Conservation (phyloP, 2,329 filamentous ascomycete species). For the Trichoderma semiorbis region DNA sequence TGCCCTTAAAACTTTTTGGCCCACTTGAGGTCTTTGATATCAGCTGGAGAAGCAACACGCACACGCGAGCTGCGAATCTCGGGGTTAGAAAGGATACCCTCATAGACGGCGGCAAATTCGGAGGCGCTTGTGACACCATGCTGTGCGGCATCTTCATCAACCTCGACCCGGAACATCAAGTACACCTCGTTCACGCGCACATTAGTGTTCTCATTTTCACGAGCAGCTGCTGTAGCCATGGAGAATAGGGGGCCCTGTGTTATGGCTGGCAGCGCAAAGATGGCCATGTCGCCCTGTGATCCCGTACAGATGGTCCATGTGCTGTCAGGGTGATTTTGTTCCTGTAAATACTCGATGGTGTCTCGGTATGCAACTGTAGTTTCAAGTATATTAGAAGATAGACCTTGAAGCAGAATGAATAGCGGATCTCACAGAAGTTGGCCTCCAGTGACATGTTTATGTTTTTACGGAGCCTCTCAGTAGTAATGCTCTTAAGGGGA, state of each 20-base stretch:
- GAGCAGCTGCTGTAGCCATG: not conserved
- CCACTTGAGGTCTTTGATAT: not conserved
- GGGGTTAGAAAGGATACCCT: not conserved
- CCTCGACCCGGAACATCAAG: not conserved
- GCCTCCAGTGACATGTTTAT: not conserved
- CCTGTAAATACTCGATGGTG: not conserved
- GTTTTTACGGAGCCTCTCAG: not conserved
- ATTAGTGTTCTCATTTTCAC: not conserved
- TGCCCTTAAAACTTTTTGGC: not conserved
- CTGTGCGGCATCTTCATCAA: not conserved
- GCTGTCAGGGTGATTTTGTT: not conserved
- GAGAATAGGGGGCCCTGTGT: not conserved
- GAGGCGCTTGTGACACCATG: not conserved
- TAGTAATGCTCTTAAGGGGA: not conserved
- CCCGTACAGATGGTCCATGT: slow-evolving; percentile 1
- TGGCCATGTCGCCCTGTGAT: not conserved
- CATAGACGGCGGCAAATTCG: not conserved
- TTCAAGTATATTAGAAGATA: not conserved
- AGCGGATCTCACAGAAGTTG: not conserved
- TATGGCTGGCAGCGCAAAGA: not conserved
- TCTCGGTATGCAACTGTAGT: not conserved
- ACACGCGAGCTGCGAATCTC: not conserved
- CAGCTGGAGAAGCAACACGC: not conserved
- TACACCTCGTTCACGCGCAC: not conserved
- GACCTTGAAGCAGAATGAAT: not conserved